Base-by-base conservation (phyloP, 1,139 yeast species). In the Dujonia santamariae region DNA sequence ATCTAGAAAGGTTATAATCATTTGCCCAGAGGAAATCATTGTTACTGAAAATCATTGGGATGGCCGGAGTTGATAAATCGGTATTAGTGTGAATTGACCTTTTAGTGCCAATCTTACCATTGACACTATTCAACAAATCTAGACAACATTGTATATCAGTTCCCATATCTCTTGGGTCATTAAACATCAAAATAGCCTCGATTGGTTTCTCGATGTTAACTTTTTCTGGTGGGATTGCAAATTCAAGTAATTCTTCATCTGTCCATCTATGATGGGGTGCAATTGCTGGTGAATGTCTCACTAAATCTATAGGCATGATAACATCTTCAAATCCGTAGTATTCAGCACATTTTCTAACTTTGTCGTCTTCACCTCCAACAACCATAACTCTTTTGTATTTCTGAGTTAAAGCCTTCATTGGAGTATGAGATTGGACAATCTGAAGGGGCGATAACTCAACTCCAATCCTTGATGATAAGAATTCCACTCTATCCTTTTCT, bases 11-110 rank as follows among this genome's bases (percentile, higher is more conserved):
- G 8, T 59, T 59, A 56, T 83, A 90, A 52, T 84, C 90, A 52
- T 86, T 87, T 7, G 96, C 88, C 96, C 97, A 92, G 31, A 85
- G 54, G 52, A 88, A 77, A 57, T 92, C 98, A 50, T 85, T 80
- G 56, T 88, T 87, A 37, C 95, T 84, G 59, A 88, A 90, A 42
- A 80, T 76, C 20, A 90, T 82, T 1, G 96, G 96, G 1, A 87
- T 64, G 0, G 82, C 54, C 3, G 96, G 96, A 14, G 56, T 57
- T 23, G 47, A 42, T 5, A 41, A 34, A 4, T 13, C 17, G 6
- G 16, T 7, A 27, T 47, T 39, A 11, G 35, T 35, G 15, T 28
- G 30, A 32, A 43, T 27, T 13, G 41, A 28, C 32, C 86, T 61
- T 26, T 62, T 51, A 1, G 96, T 86, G 22, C 95, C 95, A 16